Base-by-base conservation (phyloP, 2,329 filamentous ascomycete species). In the Colletotrichum sp. region DNA sequence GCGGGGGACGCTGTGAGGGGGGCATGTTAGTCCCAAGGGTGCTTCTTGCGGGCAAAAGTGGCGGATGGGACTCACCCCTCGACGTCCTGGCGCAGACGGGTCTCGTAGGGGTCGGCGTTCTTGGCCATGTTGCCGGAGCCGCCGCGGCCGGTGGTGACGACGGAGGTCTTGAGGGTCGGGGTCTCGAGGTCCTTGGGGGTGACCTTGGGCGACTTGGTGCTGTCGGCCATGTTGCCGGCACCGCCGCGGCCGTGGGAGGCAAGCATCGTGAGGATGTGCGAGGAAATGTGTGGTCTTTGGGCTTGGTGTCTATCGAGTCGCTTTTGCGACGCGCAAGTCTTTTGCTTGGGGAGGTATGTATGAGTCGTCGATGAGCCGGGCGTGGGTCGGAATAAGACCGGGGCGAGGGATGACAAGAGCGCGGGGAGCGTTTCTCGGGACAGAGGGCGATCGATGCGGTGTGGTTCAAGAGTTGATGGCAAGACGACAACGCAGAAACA, bases 101-200 rank as follows among this genome's bases (percentile, higher is more conserved):
- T 95, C 82, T 95, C 92, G 57, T 88, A 86, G 5, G 93, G 92
- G 80, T 97, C 93, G 77, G 92, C 92, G 82, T 93, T 93, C 79
- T 86, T 88, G 64, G 94, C 92, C 94, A 98, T 98, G 87, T 98
- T 98, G 76, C 96, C 96, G 6, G 91, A 93, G 77, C 96, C 96
- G 72, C 96, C 96, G 67, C 96, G 94, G 72, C 96, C 96, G 5
- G 96, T 98, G 24, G 96, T 98, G 82, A 96, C 96, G 78, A 95
- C 89, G n/a, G 94, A 87, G 63, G 91, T 91, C 87, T 98, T 98
- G 82, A 99, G 91, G 15, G 92, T 94, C 1, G 96, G 96, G 2
- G 96, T 98, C 80, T 93, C 87, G 78, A 98, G 92, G 81, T 96
- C 94, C 78, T 91, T 86, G 67, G 92, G 87, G 34, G 87, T 85